Evolutionary conservation across 1,284 basidiomycete genomes (phyloP).

Genomic region (Austroboletus novae-zelandiae): DNA sequence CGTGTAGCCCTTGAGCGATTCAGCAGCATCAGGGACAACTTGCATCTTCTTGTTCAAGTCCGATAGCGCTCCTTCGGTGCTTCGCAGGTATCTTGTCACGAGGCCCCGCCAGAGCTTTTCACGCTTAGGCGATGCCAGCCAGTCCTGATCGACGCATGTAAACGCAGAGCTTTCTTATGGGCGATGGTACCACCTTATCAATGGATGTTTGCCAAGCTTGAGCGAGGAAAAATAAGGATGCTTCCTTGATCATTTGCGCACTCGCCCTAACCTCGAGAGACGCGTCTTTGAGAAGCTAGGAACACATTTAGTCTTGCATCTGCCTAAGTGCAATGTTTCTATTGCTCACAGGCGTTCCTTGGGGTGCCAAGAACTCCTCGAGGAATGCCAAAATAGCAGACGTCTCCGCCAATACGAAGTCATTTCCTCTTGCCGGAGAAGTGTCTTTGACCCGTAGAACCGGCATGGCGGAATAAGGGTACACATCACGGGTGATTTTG

Average conservation of each 20-base stretch:
- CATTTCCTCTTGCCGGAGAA: constrained; percentile 3
- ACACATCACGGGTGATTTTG: constrained; percentile 15
- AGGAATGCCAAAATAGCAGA: constrained; percentile 24
- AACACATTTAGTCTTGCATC: constrained; percentile 4
- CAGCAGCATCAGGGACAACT: constrained; percentile 17
- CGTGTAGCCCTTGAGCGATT: constrained; percentile 17
- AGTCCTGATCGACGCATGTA: constrained; percentile 13
- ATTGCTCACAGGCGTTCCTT: constrained; percentile 14
- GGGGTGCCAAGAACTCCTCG: constrained; percentile 17
- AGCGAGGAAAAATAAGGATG: constrained; percentile 24
- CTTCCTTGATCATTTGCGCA: constrained; percentile 25
- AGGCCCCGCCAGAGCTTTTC: constrained; percentile 23
- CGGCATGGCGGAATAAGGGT: constrained; percentile 26
- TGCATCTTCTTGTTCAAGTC: constrained; percentile 10
- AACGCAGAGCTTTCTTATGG: background rate
- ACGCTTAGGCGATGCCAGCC: constrained; percentile 23
- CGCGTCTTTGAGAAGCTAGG: constrained; percentile 18
- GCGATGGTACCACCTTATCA: constrained; percentile 13
- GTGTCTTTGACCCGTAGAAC: constrained; percentile 21
- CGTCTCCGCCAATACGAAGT: constrained; percentile 25
- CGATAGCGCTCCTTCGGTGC: constrained; percentile 21
- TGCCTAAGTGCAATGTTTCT: background rate
- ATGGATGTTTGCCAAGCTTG: constrained; percentile 4
- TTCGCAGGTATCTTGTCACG: constrained; percentile 25
- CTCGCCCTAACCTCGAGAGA: constrained; percentile 17